Evolutionary conservation across 2,329 filamentous ascomycete genomes (phyloP).

Genomic region (Epichloe coenophiala): DNA sequence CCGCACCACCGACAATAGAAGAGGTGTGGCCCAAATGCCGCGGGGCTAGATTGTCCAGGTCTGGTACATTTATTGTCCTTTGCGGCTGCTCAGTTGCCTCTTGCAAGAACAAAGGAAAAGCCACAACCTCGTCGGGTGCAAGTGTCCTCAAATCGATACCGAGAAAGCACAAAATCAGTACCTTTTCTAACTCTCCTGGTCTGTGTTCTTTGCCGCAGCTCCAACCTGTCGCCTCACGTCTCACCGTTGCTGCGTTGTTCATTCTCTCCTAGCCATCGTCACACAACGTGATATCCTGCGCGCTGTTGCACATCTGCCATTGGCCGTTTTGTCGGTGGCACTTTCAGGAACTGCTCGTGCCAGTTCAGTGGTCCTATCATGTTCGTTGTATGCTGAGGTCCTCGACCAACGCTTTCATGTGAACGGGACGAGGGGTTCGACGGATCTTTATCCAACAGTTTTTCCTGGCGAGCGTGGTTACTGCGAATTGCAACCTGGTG

Average conservation of each 20-base stretch:
- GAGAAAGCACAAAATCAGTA: not conserved
- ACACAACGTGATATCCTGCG: not conserved
- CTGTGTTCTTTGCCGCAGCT: constrained; percentile 2
- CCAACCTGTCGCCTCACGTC: constrained; percentile 2
- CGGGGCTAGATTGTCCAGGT: not conserved
- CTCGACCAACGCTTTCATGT: not conserved
- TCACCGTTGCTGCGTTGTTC: constrained; percentile 6
- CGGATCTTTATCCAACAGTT: not conserved
- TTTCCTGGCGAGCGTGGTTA: not conserved
- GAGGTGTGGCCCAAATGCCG: constrained; percentile 2
- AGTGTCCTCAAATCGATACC: not conserved
- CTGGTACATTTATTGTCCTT: not conserved
- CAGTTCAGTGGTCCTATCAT: not conserved
- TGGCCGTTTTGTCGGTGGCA: not conserved
- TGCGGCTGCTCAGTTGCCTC: not conserved
- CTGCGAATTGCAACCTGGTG: not conserved
- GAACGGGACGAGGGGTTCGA: not conserved
- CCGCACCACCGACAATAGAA: constrained; percentile 5
- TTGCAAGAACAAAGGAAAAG: not conserved
- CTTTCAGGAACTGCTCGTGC: constrained; percentile 3
- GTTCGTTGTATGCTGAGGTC: not conserved
- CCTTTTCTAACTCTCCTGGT: not conserved
- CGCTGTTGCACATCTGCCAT: constrained; percentile 2
- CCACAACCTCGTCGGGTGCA: not conserved
- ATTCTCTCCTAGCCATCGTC: not conserved